Percentiles rank a stretch among this genome's conserved stretches.
Conservation (phyloP, 345 rosid species). For the Eucalyptus decipiens region DNA sequence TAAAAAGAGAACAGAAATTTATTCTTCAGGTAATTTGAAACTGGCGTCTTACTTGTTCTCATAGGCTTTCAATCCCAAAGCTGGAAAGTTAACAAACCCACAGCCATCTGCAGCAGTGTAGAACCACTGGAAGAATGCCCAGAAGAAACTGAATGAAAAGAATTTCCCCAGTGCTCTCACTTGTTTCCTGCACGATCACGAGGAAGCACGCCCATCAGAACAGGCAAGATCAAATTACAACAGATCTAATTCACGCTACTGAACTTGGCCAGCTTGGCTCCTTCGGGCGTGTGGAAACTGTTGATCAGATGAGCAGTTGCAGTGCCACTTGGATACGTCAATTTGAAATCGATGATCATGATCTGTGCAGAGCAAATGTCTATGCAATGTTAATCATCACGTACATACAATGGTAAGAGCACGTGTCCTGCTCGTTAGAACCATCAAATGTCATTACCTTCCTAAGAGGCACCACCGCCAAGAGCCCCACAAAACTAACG, state of each 20-base stretch:
- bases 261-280: slow-evolving; percentile 78
- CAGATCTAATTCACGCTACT: not conserved
- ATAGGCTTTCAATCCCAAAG: slow-evolving; percentile 62
- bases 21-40: not conserved
- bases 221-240: not conserved
- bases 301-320: slow-evolving; percentile 79
- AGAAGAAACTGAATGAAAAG: slow-evolving; percentile 70
- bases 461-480: slow-evolving; percentile 63
- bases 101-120: slow-evolving; percentile 50
- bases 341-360: slow-evolving; percentile 66
- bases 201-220: not conserved
- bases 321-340: slow-evolving; percentile 75
- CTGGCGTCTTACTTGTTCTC: slow-evolving; percentile 18
- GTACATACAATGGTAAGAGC: not conserved
- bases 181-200: slow-evolving; percentile 45
- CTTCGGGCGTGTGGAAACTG: slow-evolving; percentile 74
- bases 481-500: slow-evolving; percentile 85
- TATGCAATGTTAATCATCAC: not conserved
- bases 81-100: slow-evolving; percentile 62
- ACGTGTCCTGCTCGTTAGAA: not conserved
- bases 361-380: slow-evolving; percentile 12
- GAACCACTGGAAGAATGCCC: slow-evolving; percentile 95
- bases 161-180: slow-evolving; percentile 51
- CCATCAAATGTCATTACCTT: slow-evolving; percentile 25
- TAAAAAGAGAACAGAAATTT: not conserved